phyloP scores from a whole-genome alignment of 2,329 filamentous ascomycete genomes.

The Alternaria metachromatica region DNA sequence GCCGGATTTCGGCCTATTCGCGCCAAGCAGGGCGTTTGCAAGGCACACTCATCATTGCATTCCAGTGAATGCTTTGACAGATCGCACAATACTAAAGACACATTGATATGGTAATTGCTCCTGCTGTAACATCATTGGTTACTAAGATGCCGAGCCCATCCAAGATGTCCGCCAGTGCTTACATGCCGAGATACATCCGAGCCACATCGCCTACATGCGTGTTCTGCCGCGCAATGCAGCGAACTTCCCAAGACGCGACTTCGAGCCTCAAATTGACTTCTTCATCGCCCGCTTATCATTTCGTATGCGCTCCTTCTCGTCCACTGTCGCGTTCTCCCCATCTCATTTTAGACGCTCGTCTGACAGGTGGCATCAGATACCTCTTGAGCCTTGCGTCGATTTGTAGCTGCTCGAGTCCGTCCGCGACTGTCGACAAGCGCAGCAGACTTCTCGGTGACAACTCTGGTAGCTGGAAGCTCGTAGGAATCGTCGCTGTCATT shows the following conservation, averaged over 20 bases:
- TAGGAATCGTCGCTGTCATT: not conserved
- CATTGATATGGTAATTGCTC: not conserved
- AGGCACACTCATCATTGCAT: not conserved
- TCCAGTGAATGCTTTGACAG: not conserved
- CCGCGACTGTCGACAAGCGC: conserved; percentile 4
- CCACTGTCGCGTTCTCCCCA: not conserved
- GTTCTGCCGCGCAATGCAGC: not conserved
- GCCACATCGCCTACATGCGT: not conserved
- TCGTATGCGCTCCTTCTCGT: conserved; percentile 1
- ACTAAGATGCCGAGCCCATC: not conserved
- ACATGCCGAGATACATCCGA: not conserved
- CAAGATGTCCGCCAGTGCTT: not conserved
- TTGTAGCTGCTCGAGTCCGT: conserved; percentile 9
- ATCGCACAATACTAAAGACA: not conserved
- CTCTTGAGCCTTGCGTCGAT: conserved; percentile 1
- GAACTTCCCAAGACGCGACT: not conserved
- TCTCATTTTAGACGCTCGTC: not conserved
- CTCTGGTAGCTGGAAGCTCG: not conserved
- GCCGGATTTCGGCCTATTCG: not conserved
- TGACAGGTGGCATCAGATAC: not conserved
- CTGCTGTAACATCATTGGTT: not conserved
- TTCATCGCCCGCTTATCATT: not conserved
- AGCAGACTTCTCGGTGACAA: not conserved
- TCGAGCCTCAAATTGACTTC: not conserved
- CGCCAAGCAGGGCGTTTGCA: not conserved